These are phyloP conservation scores for Cordia subcordata DNA, from an alignment of 257 asterid genomes.

Conservation along the genomic window DNA sequence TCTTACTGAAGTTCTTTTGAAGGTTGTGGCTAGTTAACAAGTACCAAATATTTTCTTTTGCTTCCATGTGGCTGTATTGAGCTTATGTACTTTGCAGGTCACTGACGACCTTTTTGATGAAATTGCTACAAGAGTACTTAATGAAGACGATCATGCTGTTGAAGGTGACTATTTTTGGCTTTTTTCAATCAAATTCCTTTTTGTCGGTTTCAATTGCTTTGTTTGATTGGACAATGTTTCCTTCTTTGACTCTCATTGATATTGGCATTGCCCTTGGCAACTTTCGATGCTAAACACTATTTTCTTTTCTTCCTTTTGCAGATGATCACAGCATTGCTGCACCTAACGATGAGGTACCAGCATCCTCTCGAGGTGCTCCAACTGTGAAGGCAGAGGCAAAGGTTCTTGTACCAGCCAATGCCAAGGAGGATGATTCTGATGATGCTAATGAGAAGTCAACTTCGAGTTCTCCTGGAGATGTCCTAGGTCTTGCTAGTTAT, in stretches of 20 bases:
- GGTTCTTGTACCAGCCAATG: slow-evolving; percentile 53
- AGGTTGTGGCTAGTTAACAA: slow-evolving; percentile 54
- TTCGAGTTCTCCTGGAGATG: slow-evolving; percentile 56
- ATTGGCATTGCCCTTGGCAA: too few relatives aligned
- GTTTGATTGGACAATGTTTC: slow-evolving; percentile 1
- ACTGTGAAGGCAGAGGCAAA: slow-evolving; percentile 54
- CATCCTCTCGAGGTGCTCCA: slow-evolving; percentile 40
- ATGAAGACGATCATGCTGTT: slow-evolving; percentile 62
- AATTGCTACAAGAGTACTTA: slow-evolving; percentile 88
- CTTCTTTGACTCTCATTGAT: background rate
- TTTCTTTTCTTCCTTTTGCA: slow-evolving; percentile 17
- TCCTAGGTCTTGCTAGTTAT: slow-evolving; percentile 83
- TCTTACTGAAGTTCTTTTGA: slow-evolving; percentile 89
- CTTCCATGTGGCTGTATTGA: slow-evolving; percentile 26
- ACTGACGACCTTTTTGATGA: slow-evolving; percentile 97
- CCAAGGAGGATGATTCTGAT: slow-evolving; percentile 33
- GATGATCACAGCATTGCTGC: slow-evolving; percentile 40
- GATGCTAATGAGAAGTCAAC: slow-evolving; percentile 51
- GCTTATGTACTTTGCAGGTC: slow-evolving; percentile 57
- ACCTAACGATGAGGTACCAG: slow-evolving; percentile 34
- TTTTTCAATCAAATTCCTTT: slow-evolving; percentile 12
- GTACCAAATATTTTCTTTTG: slow-evolving; percentile 8
- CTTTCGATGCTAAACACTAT: too few relatives aligned
- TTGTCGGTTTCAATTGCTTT: slow-evolving; percentile 4
- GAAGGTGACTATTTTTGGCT: slow-evolving; percentile 47